These are phyloP conservation scores for Sungouiozyma intestinalis DNA, from an alignment of 805 yeast species.

Conservation along the genomic window DNA sequence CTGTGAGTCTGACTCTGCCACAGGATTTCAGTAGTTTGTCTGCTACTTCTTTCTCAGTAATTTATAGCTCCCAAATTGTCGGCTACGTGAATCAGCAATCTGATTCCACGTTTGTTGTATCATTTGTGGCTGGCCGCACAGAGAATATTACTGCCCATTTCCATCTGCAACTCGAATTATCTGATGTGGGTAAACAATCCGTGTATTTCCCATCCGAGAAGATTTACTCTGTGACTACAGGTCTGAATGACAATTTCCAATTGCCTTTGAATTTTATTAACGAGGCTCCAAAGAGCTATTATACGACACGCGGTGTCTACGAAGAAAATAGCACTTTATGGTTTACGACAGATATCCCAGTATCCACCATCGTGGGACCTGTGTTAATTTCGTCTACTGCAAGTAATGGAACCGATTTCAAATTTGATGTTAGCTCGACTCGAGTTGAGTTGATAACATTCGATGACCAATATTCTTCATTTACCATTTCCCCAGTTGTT, in stretches of 20 bases:
- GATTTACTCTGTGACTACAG: conserved; percentile 14
- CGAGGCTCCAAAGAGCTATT: conserved; percentile 9
- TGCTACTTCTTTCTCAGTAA: not conserved
- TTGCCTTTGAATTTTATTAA: conserved; percentile 15
- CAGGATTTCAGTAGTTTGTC: conserved; percentile 11
- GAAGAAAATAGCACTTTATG: conserved; percentile 17
- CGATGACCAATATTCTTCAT: conserved; percentile 7
- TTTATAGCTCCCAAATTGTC: conserved; percentile 8
- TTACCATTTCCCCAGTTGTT: conserved; percentile 6
- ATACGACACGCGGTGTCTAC: conserved; percentile 20
- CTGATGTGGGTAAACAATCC: conserved; percentile 8
- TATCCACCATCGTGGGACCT: conserved; percentile 10
- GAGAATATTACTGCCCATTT: conserved; percentile 15
- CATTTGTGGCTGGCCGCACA: conserved; percentile 4
- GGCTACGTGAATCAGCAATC: conserved; percentile 14
- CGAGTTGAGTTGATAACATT: conserved; percentile 16
- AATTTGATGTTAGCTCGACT: conserved; percentile 13
- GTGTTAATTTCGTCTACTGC: conserved; percentile 15
- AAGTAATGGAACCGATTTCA: conserved; percentile 8
- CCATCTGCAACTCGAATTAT: conserved; percentile 18
- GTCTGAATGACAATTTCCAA: conserved; percentile 13
- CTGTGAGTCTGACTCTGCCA: conserved; percentile 18
- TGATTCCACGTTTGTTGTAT: conserved; percentile 18
- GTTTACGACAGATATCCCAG: conserved; percentile 23
- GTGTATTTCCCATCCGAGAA: conserved; percentile 12